phyloP scores from a whole-genome alignment of 2,329 filamentous ascomycete species.

The Aspergillus fijiensis region DNA sequence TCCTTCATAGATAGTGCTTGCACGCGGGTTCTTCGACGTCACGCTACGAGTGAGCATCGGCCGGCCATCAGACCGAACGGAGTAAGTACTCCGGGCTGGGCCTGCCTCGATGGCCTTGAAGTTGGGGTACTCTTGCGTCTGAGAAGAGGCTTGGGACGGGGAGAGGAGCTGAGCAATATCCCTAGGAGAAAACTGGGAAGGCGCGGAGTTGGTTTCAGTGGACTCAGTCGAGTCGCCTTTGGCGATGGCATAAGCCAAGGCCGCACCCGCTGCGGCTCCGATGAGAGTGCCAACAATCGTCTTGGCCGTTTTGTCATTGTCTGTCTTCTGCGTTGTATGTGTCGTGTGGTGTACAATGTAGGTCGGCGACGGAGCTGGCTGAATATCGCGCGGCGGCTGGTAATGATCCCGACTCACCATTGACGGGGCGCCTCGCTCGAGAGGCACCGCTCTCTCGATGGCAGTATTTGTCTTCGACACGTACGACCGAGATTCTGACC shows the following conservation, averaged over 20 bases:
- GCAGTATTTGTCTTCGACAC: slow-evolving; percentile 29
- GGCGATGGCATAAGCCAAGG: slow-evolving; percentile 72
- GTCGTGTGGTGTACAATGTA: slow-evolving; percentile 27
- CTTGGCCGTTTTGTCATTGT: slow-evolving; percentile 52
- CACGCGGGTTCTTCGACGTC: slow-evolving; percentile 42
- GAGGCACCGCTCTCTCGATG: slow-evolving; percentile 22
- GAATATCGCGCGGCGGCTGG: slow-evolving; percentile 21
- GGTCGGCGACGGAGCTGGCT: slow-evolving; percentile 23
- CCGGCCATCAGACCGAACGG: slow-evolving; percentile 29
- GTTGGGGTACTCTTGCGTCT: slow-evolving; percentile 24
- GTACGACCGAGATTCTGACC: slow-evolving; percentile 31
- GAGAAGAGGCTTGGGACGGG: slow-evolving; percentile 24
- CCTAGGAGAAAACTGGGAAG: slow-evolving; percentile 26
- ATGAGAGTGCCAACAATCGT: slow-evolving; percentile 73
- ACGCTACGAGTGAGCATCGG: slow-evolving; percentile 36
- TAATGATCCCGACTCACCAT: slow-evolving; percentile 24
- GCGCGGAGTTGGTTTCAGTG: slow-evolving; percentile 22
- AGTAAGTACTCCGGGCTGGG: slow-evolving; percentile 29
- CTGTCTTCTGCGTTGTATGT: slow-evolving; percentile 30
- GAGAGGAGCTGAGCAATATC: slow-evolving; percentile 27
- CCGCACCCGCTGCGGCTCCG: slow-evolving; percentile 75
- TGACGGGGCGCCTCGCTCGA: slow-evolving; percentile 15
- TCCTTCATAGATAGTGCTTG: slow-evolving; percentile 43
- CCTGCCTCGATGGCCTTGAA: slow-evolving; percentile 36
- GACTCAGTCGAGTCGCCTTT: slow-evolving; percentile 52